Percentiles rank a stretch among this genome's conserved stretches.
Evolutionary conservation across 2,329 filamentous ascomycete genomes (phyloP).

Genomic region (Dryadomyces sulphureus): DNA sequence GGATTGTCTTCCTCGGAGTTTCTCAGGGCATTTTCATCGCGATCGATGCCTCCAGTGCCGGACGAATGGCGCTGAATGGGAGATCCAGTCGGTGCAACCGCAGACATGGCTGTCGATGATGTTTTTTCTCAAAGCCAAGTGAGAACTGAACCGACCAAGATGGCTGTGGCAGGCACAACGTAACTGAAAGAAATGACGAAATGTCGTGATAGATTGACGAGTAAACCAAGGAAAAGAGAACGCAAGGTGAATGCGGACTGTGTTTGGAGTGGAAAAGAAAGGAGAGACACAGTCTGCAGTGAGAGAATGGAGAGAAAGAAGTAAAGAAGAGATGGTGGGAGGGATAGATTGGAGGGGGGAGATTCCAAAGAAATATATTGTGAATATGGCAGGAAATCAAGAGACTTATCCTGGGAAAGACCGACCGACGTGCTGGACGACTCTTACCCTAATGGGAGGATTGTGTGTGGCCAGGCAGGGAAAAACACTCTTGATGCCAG

Average conservation of each 20-base stretch:
- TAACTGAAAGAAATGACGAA: slow-evolving; percentile 10
- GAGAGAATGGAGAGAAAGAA: too few species aligned
- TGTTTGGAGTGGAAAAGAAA: neutral
- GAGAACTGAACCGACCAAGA: slow-evolving; percentile 12
- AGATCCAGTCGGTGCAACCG: slow-evolving; percentile 24
- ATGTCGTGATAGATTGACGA: slow-evolving; percentile 10
- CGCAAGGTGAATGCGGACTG: too few species aligned
- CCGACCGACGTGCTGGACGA: slow-evolving; percentile 1
- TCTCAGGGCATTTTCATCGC: slow-evolving; percentile 22
- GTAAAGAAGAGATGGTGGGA: neutral
- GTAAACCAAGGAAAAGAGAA: slow-evolving; percentile 9
- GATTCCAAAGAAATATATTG: slow-evolving; percentile 1
- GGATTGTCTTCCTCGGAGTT: slow-evolving; percentile 20
- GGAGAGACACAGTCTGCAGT: too few species aligned
- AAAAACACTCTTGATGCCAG: neutral
- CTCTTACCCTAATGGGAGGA: slow-evolving; percentile 3
- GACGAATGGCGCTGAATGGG: slow-evolving; percentile 22
- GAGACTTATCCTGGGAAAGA: slow-evolving; percentile 4
- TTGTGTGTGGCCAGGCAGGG: neutral
- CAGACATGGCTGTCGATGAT: slow-evolving; percentile 21
- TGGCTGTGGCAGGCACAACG: neutral
- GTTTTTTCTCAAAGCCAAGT: neutral
- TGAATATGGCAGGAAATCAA: slow-evolving; percentile 1
- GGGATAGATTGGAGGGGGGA: neutral
- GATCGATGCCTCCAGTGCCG: slow-evolving; percentile 17